Evolutionary conservation across 2,329 filamentous ascomycete genomes (phyloP), one percentile per base, ranked within the genome.

Genomic region (Rasamsonia emersonii): DNA sequence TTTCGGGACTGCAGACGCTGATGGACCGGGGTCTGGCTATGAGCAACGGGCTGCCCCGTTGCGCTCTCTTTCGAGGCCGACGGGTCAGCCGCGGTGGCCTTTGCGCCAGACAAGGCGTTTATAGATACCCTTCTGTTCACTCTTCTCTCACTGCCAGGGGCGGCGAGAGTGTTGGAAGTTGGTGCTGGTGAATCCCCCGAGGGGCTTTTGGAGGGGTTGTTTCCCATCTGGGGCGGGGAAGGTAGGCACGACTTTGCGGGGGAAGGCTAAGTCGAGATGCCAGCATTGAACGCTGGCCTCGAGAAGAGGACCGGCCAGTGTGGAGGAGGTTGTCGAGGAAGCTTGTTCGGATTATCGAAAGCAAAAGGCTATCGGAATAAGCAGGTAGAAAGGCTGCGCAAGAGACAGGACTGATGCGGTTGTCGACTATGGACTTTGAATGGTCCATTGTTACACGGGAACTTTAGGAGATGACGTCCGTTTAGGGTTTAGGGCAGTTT

Each of bases 121-220:
- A 61, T 49, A 9, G 63, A 65, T 24, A 56, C 49, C 30, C 60
- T 53, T 26, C 59, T 54, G 43, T 54, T 47, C 14, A 64, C 53
- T 37, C 53, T 62, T 35, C 49, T 58, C 25, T 65, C 61, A 36
- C 42, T 38, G 16, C 46, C 19, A 20, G 50, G 43, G 24, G 39
- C 44, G 33, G 44, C 33, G 27, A 45, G 44, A 37, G 40, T 34
- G 18, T 50, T 34, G 37, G 50, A 44, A 33, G 43, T 49, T 38
- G 44, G 43, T 37, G 34, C 35, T 17, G 50, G 47, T 32, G 40
- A 44, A 35, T 55, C 51, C 41, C 50, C 50, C 35, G 46, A 44
- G 32, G 56, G 54, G 39, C 54, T 46, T 46, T 66, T 67, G 42
- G 61, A 67, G 48, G 62, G 59, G 50, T 58, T 62, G 50, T 67